Base-by-base conservation (phyloP, 2,329 filamentous ascomycete genomes). In the Botrytis elliptica region DNA sequence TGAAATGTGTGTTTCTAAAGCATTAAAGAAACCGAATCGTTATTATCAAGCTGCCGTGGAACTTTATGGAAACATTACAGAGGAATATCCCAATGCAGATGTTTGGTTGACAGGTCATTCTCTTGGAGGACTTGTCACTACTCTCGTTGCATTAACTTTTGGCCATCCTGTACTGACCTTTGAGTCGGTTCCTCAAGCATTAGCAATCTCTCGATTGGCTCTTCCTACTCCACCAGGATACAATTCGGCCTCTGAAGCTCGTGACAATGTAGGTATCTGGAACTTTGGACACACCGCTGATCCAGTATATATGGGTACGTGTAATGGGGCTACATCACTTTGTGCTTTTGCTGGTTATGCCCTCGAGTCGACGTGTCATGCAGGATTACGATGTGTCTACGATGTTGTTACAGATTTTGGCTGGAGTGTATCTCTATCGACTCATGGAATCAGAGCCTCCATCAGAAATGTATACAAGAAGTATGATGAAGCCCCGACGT, bases 271-370 rank as follows among this genome's bases (percentile, higher is more conserved):
- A 0, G 94, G 93, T 16, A 86, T 92, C 4, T 96, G 90, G 80
- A 95, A 98, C 81, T 95, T 97, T 81, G 95, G 95, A 9, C 94
- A 98, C 80, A 98, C 94, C 0, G 95, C 95, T 0, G 95, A 98
- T 82, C 95, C 95, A 0, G 90, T 98, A 57, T 98, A 91, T 80
- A 95, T 97, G 84, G 95, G 95, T 38, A 92, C 91, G 0, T 98
- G 95, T 83, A 97, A 97, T 78, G 93, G 92, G 33, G 93, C 92
- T 2, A 93, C 92, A 4, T 94, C 95, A 2, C 90, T 91, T 14
- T 98, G 95, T 82, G 95, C 94, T 0, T 96, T 75, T 79, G 94
- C 90, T 1, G 95, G 95, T 0, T 98, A 98, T 81, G 94, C 95
- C 2, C 88, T 98, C 86, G 93, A 98, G 82, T 92, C 93, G 12